Percentiles rank a stretch among this genome's conserved stretches.
Conservation (phyloP, 1,284 basidiomycete genomes). For the Hemileia vastatrix region DNA sequence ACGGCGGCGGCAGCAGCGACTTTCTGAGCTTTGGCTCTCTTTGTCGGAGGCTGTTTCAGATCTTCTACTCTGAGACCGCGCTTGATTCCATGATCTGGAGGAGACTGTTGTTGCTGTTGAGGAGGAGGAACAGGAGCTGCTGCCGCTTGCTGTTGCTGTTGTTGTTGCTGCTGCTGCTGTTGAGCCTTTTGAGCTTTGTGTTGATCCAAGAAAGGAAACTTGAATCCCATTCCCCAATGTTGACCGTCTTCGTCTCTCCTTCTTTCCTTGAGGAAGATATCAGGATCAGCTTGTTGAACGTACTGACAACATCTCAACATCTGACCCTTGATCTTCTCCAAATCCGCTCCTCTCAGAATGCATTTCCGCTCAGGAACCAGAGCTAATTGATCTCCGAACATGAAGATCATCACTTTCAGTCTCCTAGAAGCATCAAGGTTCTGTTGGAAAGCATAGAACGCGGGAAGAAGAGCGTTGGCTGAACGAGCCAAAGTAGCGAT, state of each 20-base stretch:
- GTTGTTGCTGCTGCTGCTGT: background rate
- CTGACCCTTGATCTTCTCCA: conserved; percentile 42
- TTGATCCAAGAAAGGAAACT: background rate
- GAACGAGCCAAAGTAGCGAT: conserved; percentile 35
- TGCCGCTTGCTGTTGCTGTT: background rate
- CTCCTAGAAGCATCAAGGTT: conserved; percentile 38
- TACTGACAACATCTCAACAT: conserved; percentile 41
- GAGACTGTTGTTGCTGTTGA: background rate
- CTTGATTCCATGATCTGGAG: conserved; percentile 25
- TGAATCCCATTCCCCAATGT: background rate
- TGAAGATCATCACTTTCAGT: conserved; percentile 41
- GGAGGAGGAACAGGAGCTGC: no score
- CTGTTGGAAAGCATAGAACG: conserved; percentile 40
- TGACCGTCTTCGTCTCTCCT: background rate
- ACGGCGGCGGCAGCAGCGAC: background rate
- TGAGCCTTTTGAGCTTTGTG: background rate
- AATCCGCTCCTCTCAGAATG: conserved; percentile 34
- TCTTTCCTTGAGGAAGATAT: conserved; percentile 15
- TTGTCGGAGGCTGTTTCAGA: conserved; percentile 37
- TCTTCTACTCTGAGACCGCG: conserved; percentile 37
- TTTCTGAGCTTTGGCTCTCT: conserved; percentile 29
- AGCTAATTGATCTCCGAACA: conserved; percentile 40
- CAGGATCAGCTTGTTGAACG: conserved; percentile 37
- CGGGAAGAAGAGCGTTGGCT: conserved; percentile 36
- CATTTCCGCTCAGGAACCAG: conserved; percentile 34